Evolutionary conservation across 805 yeast genomes (phyloP), one percentile per base, ranked within the genome.

Genomic region (Ogataea paraovalis): DNA sequence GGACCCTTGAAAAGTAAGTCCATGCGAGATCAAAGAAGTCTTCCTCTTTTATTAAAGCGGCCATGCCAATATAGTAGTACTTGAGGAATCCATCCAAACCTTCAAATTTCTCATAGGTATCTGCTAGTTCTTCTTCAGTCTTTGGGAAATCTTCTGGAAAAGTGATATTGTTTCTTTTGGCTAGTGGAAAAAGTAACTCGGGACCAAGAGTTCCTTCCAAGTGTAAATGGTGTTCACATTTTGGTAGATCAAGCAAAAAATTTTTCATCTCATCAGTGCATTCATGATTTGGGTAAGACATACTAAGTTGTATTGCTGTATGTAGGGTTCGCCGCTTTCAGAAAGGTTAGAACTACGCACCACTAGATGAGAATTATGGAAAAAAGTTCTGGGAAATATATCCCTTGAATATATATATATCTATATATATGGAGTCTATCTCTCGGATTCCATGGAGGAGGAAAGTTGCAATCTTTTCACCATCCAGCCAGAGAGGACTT

Each of bases 151-250:
- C 68, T 2, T 63, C 74, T 16, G 96, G 95, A 33, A 87, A 68
- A 18, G 61, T 48, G 47, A 87, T 73, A 32, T 68, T 65, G 68
- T 86, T 85, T 68, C 87, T 77, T 57, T 75, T 68, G 0, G 92
- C 90, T 47, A 87, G 69, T 45, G 79, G 77, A 66, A 85, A 84
- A 48, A 87, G 69, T 33, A 86, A 73, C 42, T 79, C 78, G 14
- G 95, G 94, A 51, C 83, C 86, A 46, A 87, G 65, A 37, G 95
- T 85, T 30, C 95, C 96, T 70, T 87, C 95, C 40, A 87, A 64
- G 66, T 87, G 96, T 50, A 87, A 78, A 62, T 87, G 96, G 62
- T 87, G 92, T 65, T 87, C 96, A 70, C 94, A 87, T 66, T 87
- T 87, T 49, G 96, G 96, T 43, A 87, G 71, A 55, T 83, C 92